These are phyloP conservation scores for Colletotrichum sp. DNA, from an alignment of 2,329 filamentous ascomycete species.

Conservation along the genomic window DNA sequence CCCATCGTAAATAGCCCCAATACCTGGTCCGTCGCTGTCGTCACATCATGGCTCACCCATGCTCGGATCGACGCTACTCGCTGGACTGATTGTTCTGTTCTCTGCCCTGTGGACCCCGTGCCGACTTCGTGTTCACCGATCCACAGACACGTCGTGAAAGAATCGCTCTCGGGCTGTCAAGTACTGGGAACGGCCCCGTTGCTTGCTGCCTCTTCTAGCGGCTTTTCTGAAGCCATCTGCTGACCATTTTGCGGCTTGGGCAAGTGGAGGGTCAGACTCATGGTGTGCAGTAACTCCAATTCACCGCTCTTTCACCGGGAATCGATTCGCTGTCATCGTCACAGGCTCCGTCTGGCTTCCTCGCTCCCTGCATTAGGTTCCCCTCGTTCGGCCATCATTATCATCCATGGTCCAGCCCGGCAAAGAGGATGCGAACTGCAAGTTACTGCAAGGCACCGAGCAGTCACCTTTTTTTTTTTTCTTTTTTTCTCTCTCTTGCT, in stretches of 20 bases:
- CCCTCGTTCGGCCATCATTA: background rate
- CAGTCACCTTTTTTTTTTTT: background rate
- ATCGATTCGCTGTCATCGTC: slow-evolving; percentile 11
- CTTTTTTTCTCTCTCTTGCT: background rate
- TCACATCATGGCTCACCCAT: slow-evolving; percentile 1
- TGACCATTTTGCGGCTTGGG: slow-evolving; percentile 8
- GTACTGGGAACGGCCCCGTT: background rate
- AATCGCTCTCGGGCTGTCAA: background rate
- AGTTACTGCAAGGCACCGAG: background rate
- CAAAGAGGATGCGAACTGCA: background rate
- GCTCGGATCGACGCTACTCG: slow-evolving; percentile 3
- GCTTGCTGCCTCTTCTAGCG: background rate
- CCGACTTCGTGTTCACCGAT: background rate
- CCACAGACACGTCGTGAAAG: background rate
- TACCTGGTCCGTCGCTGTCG: background rate
- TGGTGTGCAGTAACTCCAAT: slow-evolving; percentile 8
- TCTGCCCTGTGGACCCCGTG: background rate
- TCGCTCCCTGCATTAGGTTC: slow-evolving; percentile 9
- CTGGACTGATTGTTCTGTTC: background rate
- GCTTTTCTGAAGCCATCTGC: background rate
- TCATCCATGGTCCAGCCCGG: background rate
- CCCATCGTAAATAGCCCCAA: background rate
- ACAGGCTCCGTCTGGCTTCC: background rate
- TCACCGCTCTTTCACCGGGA: slow-evolving; percentile 18
- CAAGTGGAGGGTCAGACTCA: background rate